Base-by-base conservation (phyloP, 108 stramenopile species). In the Skeletonema menzelii region DNA sequence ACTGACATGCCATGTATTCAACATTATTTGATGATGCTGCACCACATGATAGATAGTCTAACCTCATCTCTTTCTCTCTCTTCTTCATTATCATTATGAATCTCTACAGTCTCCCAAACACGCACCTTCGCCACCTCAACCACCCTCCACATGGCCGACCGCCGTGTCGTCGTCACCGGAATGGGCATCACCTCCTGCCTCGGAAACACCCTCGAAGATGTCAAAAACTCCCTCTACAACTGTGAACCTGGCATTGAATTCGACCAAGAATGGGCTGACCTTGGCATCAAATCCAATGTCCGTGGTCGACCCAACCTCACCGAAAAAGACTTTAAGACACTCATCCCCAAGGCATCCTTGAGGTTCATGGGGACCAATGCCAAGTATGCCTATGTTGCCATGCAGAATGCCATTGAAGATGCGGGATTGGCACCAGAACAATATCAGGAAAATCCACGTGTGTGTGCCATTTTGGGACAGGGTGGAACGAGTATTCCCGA, bases 101-200 rank as follows among this genome's bases (percentile, higher is more conserved):
- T 5, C 3, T 2, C 17, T 22, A 1, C 1, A 22, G 49, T 53
- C 49, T 53, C 49, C 49, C 49, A 53, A 53, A 22, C 49, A 53
- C 56, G 69, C 56, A 65, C 56, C 15, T 26, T 56, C 28, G 44
- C 64, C 35, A 27, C 75, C 46, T 63, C 83, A 49, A 83, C 87
- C 13, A 60, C 86, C 59, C 82, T 86, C 57, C 72, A 63, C 70
- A 86, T 88, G 79, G 85, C 78, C 24, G 72, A 66, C 11, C 49
- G 77, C 30, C 82, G 95, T 24, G 95, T 96, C 26, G 95, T 96
- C 63, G 93, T 96, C 15, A 96, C 95, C 20, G 95, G 95, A 56
- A 93, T 94, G 93, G 95, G 95, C 24, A 96, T 96, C 79, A 85
- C 85, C 26, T 92, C 91, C 67, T 94, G 93, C 65, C 87, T 96